These are phyloP conservation scores for Hordeum vulgare DNA, from an alignment of 176 grass and related monocot genomes.

Conservation along the genomic window MorexV3_pseudomolecules_assembly NC_058519.1:648073789-648074288, in stretches of 20 bases:
- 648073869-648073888: slow-evolving; percentile 64
- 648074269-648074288: slow-evolving; percentile 92
- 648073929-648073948: slow-evolving; percentile 80
- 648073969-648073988: slow-evolving; percentile 77
- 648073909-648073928: slow-evolving; percentile 69
- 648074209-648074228: slow-evolving; percentile 87
- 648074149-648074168: slow-evolving; percentile 56
- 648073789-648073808: slow-evolving; percentile 42
- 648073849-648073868: slow-evolving; percentile 48
- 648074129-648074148: slow-evolving; percentile 81
- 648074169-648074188: slow-evolving; percentile 85
- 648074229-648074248: slow-evolving; percentile 89
- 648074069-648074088: slow-evolving; percentile 92
- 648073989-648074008: slow-evolving; percentile 59
- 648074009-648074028: slow-evolving; percentile 84
- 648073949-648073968: slow-evolving; percentile 93
- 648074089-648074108: slow-evolving; percentile 66
- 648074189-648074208: slow-evolving; percentile 91
- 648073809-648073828: slow-evolving; percentile 47
- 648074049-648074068: slow-evolving; percentile 56
- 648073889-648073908: slow-evolving; percentile 59
- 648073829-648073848: slow-evolving; percentile 81
- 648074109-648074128: slow-evolving; percentile 91
- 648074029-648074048: slow-evolving; percentile 72
- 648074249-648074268: slow-evolving; percentile 94